Percentiles rank a stretch among this genome's conserved stretches.
phyloP scores from a whole-genome alignment of 2,329 filamentous ascomycete genomes.

The Ceratocystis harringtonii region DNA sequence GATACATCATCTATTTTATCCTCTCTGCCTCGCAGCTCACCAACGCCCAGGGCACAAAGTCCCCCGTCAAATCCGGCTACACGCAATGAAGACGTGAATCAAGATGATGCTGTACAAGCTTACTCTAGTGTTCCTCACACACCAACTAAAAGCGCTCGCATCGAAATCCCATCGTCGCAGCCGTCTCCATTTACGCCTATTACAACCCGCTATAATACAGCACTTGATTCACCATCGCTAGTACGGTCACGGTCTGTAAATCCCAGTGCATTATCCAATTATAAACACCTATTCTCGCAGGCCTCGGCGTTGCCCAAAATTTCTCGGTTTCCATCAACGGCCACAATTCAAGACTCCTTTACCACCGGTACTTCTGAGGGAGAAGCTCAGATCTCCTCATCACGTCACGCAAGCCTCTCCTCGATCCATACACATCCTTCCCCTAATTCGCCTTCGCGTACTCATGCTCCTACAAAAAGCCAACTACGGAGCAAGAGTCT shows the following conservation, averaged over 20 bases:
- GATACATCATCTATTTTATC: not conserved
- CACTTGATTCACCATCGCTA: constrained; percentile 28
- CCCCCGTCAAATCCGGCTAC: not conserved
- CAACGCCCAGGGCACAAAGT: not conserved
- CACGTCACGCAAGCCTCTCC: not conserved
- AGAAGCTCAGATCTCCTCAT: not conserved
- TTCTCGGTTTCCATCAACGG: constrained; percentile 19
- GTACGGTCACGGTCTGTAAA: constrained; percentile 26
- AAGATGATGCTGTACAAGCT: not conserved
- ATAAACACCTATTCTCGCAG: not conserved
- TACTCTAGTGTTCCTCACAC: constrained; percentile 28
- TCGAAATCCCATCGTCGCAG: constrained; percentile 33
- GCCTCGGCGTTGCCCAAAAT: not conserved
- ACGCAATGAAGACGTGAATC: not conserved
- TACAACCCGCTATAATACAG: constrained; percentile 27
- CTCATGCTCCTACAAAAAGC: not conserved
- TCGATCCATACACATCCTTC: not conserved
- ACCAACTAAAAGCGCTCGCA: constrained; percentile 24
- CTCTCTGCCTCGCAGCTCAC: not conserved
- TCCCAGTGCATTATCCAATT: constrained; percentile 15
- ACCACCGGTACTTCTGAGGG: constrained; percentile 19
- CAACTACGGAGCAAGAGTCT: not conserved
- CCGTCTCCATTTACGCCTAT: constrained; percentile 26
- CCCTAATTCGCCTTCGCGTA: not conserved
- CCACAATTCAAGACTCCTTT: constrained; percentile 34